These are phyloP conservation scores for Cytospora schulzeri DNA, from an alignment of 2,329 filamentous ascomycete genomes.

Conservation along the genomic window DNA sequence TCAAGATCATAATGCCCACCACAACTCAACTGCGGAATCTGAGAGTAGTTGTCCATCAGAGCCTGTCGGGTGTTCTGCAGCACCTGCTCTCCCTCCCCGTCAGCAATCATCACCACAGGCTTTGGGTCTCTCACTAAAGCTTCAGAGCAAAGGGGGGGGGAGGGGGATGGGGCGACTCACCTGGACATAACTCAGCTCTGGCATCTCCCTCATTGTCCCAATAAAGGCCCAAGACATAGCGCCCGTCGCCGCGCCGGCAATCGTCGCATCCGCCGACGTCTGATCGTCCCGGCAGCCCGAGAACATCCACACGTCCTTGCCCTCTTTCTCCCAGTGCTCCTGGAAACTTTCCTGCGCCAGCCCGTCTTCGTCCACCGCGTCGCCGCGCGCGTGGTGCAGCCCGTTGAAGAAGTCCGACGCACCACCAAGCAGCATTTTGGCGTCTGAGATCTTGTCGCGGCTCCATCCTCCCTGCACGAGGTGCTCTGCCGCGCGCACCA, in stretches of 20 bases:
- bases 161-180: constrained; percentile 26
- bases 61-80: constrained; percentile 31
- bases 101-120: not conserved
- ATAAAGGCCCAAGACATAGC: constrained; percentile 45
- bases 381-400: constrained; percentile 47
- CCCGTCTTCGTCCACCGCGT: constrained; percentile 46
- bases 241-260: constrained; percentile 39
- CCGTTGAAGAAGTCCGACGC: constrained; percentile 57
- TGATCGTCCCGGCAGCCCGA: constrained; percentile 43
- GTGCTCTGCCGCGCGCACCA: constrained; percentile 51
- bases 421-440: constrained; percentile 53
- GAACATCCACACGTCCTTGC: constrained; percentile 47
- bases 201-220: constrained; percentile 37
- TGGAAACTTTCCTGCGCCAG: constrained; percentile 47
- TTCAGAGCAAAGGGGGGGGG: not conserved
- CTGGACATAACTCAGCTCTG: constrained; percentile 38
- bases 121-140: not conserved
- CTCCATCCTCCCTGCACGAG: constrained; percentile 54
- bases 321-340: constrained; percentile 43
- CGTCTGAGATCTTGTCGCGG: constrained; percentile 49
- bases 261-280: constrained; percentile 43
- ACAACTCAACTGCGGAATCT: constrained; percentile 35
- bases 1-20: constrained; percentile 36
- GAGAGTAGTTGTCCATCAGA: constrained; percentile 32
- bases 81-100: constrained; percentile 27